Base-by-base conservation (phyloP, 2,329 filamentous ascomycete genomes). In the Cercospora beticola region DNA sequence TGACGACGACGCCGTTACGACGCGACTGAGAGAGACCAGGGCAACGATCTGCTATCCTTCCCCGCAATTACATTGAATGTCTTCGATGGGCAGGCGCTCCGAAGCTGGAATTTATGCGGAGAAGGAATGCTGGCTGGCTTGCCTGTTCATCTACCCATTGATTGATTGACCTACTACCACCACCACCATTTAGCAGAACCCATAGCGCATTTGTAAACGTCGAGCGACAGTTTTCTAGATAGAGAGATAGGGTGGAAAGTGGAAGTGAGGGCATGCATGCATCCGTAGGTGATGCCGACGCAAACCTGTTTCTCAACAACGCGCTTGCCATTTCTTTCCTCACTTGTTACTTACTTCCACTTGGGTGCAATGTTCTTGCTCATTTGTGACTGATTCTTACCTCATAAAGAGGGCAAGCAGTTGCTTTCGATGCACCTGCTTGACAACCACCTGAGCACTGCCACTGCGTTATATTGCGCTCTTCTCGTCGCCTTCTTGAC, bases 41-140 rank as follows among this genome's bases (percentile, higher is more conserved):
- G 46, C 46, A 26, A 23, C 10, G 0, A 2, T 18, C 18, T 54
- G 28, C 28, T 30, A 56, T 5, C 58, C 66, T 43, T 33, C 61
- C 30, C 43, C 43, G 62, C 62, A 26, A 49, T 54, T 31, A 30
- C 40, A 56, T 52, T 28, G 23, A 26, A 26, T 64, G 54, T 58
- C 62, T 57, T 64, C 62, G 62, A 64, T 64, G 52, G 49, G 49
- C 49, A 40, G 62, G 49, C 30, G 54, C 49, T 58, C 18, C 52
- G 49, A 64, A 64, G 62, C 49, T 57, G 62, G 30, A 46, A 40
- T 28, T 23, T 31, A 16, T 58, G 54, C 54, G 46, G 18, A 52
- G 18, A 26, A 30, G 23, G 26, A 16, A 26, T 4, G 49, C 21
- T 14, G 28, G 23, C 28, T 12, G 26, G 26, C 5, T 23, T 5